A percentile compares a stretch with the other conserved stretches of the same genome.
Evolutionary conservation across 192 early-diverging fungal genomes (phyloP).

Genomic region (Backusella westeae): DNA sequence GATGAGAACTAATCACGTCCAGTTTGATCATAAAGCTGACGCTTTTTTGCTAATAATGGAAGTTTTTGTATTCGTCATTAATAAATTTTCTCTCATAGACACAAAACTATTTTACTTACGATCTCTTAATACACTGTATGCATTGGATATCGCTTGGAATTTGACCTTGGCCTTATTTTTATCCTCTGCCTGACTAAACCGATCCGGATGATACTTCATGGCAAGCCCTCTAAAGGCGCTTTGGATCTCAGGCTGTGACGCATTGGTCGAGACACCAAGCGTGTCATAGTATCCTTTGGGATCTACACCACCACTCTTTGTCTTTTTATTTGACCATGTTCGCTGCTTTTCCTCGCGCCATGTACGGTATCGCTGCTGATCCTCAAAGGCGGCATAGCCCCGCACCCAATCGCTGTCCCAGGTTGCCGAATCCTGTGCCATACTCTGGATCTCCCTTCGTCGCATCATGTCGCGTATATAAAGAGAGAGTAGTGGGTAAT

Average conservation of each 20-base stretch:
- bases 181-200: conserved; percentile 41
- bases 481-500: conserved; percentile 49
- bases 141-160: conserved; percentile 49
- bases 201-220: conserved; percentile 45
- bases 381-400: conserved; percentile 43
- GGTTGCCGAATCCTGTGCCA: conserved; percentile 36
- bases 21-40: conserved; percentile 26
- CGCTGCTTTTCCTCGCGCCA: conserved; percentile 24
- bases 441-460: conserved; percentile 39
- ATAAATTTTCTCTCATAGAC: neutral
- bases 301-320: conserved; percentile 21
- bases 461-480: conserved; percentile 40
- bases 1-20: conserved; percentile 4
- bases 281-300: conserved; percentile 44
- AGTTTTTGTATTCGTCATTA: conserved; percentile 1
- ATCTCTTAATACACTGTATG: conserved; percentile 51
- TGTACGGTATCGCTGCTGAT: conserved; percentile 24
- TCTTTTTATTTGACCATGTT: neutral
- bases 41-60: conserved; percentile 23
- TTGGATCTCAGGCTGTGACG: conserved; percentile 46
- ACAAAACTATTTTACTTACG: conserved; percentile 28
- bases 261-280: conserved; percentile 33
- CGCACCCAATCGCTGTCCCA: conserved; percentile 50
- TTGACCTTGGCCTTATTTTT: conserved; percentile 49
- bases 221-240: conserved; percentile 49